A percentile compares a stretch with the other conserved stretches of the same genome.
These are phyloP conservation scores for Nitzschia inconspicua DNA, from an alignment of 108 stramenopile genomes.

Conservation along the genomic window DNA sequence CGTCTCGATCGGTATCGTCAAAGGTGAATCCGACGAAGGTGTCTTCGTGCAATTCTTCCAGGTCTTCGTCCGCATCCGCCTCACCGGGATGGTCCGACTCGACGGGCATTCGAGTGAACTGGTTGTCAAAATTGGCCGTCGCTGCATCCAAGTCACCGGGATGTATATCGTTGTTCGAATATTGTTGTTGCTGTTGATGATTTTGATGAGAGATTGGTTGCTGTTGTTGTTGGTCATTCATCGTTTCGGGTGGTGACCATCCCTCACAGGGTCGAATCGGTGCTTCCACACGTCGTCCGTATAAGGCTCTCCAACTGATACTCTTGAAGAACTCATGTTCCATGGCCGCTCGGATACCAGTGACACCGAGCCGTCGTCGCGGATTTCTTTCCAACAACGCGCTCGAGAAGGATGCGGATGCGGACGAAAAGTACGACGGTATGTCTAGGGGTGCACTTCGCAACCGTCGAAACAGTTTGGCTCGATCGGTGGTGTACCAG, in stretches of 20 bases:
- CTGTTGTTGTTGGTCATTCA: neutral
- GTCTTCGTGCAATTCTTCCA: conserved; percentile 54
- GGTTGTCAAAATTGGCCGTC: conserved; percentile 85
- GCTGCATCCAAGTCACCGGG: conserved; percentile 63
- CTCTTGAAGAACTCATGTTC: conserved; percentile 82
- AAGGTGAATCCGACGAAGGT: conserved; percentile 86
- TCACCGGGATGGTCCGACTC: conserved; percentile 68
- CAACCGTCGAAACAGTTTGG: conserved; percentile 91
- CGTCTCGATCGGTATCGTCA: conserved; percentile 54
- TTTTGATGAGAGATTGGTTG: too few species aligned
- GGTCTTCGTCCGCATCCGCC: conserved; percentile 33
- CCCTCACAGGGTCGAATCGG: conserved; percentile 90
- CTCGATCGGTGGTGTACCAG: conserved; percentile 96
- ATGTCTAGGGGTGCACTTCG: conserved; percentile 78
- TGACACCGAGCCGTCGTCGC: conserved; percentile 63
- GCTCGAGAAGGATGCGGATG: conserved; percentile 57
- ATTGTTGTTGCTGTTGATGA: neutral
- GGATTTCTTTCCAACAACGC: conserved; percentile 80
- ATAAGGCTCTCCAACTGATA: conserved; percentile 73
- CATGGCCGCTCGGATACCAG: conserved; percentile 78
- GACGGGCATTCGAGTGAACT: conserved; percentile 81
- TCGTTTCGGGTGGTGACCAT: conserved; percentile 58
- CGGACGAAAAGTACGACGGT: conserved; percentile 64
- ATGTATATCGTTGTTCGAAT: neutral
- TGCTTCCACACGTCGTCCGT: conserved; percentile 67